These are phyloP conservation scores for Rhizoctonia solani DNA, from an alignment of 1,284 basidiomycete genomes.

Conservation along the genomic window DNA sequence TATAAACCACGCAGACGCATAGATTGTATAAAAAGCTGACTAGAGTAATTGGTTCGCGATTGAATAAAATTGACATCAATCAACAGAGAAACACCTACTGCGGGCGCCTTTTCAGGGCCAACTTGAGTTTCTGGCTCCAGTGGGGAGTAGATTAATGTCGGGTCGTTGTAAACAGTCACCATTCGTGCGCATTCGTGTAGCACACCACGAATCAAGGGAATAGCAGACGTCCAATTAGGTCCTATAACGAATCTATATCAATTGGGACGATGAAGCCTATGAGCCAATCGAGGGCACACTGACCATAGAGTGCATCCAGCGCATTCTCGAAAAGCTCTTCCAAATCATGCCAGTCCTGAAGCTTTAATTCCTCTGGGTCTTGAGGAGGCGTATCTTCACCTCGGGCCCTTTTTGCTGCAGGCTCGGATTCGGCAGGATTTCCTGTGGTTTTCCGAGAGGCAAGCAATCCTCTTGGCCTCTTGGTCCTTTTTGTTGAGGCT, in stretches of 20 bases:
- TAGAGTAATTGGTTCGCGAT: not conserved
- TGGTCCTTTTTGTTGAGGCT: not conserved
- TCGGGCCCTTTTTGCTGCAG: constrained; percentile 7
- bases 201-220: constrained; percentile 61
- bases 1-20: constrained; percentile 63
- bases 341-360: constrained; percentile 65
- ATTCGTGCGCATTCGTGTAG: constrained; percentile 68
- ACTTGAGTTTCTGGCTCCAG: not conserved
- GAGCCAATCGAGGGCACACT: constrained; percentile 41
- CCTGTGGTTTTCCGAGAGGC: constrained; percentile 3
- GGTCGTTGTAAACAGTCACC: constrained; percentile 57
- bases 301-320: constrained; percentile 62
- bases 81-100: not conserved
- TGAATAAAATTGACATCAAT: too few relatives aligned
- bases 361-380: constrained; percentile 41
- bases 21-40: constrained; percentile 64
- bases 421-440: not conserved
- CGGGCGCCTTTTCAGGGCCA: not conserved
- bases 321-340: constrained; percentile 63
- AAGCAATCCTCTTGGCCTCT: constrained; percentile 23
- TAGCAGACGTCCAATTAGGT: constrained; percentile 53
- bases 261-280: not conserved
- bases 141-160: constrained; percentile 53
- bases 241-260: constrained; percentile 46
- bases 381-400: not conserved